These are phyloP conservation scores for Cynara cardunculus DNA, from an alignment of 129 eudicot genomes.

Conservation along the genomic window DNA sequence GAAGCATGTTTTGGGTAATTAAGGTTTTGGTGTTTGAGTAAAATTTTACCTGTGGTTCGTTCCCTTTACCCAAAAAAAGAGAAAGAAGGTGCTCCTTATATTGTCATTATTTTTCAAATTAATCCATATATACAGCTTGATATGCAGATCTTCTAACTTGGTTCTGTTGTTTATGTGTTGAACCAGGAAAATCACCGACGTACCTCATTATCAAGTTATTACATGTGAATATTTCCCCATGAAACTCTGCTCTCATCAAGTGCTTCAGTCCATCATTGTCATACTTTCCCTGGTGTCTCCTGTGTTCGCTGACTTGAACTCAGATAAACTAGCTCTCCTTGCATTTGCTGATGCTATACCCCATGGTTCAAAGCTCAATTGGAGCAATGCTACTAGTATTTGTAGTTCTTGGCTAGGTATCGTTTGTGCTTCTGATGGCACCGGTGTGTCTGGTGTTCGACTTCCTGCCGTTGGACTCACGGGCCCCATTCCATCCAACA, in stretches of 20 bases:
- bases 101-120: background rate
- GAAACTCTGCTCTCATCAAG: conserved; percentile 34
- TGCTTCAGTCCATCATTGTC: conserved; percentile 30
- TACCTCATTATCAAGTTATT: conserved; percentile 19
- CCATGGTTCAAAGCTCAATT: conserved; percentile 66
- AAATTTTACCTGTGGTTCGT: background rate
- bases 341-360: conserved; percentile 56
- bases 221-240: conserved; percentile 29
- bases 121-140: background rate
- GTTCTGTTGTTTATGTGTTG: conserved; percentile 3
- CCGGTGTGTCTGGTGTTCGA: conserved; percentile 40
- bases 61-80: background rate
- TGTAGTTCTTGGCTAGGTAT: conserved; percentile 70
- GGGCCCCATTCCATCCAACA: conserved; percentile 60
- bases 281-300: conserved; percentile 41
- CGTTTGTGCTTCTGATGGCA: conserved; percentile 36
- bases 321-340: conserved; percentile 63
- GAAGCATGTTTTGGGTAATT: background rate
- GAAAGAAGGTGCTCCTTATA: background rate
- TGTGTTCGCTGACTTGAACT: conserved; percentile 37
- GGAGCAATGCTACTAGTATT: conserved; percentile 40
- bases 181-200: conserved; percentile 18
- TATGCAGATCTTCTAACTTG: background rate
- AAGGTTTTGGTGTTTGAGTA: background rate
- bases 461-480: conserved; percentile 68